Evolutionary conservation across 202 grass and related monocot genomes (phyloP), one percentile per base, ranked within the genome.

Genomic region (Sporobolus alterniflorus): DNA sequence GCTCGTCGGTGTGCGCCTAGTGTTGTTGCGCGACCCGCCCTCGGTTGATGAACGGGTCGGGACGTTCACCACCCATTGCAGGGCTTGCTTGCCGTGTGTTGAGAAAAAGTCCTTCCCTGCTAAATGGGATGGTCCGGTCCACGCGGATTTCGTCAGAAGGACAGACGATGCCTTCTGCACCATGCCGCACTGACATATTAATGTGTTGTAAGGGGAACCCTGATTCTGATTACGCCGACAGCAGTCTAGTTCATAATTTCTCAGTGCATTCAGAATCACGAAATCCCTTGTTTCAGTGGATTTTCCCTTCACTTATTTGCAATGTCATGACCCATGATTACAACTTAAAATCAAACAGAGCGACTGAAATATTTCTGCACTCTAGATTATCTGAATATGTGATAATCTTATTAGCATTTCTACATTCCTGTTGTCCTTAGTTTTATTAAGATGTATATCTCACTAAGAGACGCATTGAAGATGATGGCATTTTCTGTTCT

Each of bases 401-500:
- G 40, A 61, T 18, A 33, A 76, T 69, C 68, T 70, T 54, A 44
- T 57, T 31, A 26, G 28, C 17, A 24, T 47, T 3, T 50, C 50
- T 33, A 9, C 39, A 61, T 64, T 69, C 41, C 47, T 75, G 26
- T 81, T 81, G 64, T 26, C 89, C 91, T 92, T 95, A 88, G 90
- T 84, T 71, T 47, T 79, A 52, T 11, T 64, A 85, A 93, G 96
- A 93, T 88, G 50, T 92, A 51, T 95, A 95, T 87, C 82, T 85
- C 24, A 95, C 82, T 82, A 95, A 93, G 89, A 93, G 74, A 77
- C 82, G 84, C 59, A 68, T 91, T 73, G 93, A 98, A 77, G 96
- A 95, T 88, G 91, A 98, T 78, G 96, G 96, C 32, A 95, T 98
- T 28, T 92, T 91, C 64, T 98, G 96, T 86, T 86, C 82, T 11